A percentile compares a stretch with the other conserved stretches of the same genome.
phyloP scores from a whole-genome alignment of 2,329 filamentous ascomycete genomes.

The Bipolaris gigantea region DNA sequence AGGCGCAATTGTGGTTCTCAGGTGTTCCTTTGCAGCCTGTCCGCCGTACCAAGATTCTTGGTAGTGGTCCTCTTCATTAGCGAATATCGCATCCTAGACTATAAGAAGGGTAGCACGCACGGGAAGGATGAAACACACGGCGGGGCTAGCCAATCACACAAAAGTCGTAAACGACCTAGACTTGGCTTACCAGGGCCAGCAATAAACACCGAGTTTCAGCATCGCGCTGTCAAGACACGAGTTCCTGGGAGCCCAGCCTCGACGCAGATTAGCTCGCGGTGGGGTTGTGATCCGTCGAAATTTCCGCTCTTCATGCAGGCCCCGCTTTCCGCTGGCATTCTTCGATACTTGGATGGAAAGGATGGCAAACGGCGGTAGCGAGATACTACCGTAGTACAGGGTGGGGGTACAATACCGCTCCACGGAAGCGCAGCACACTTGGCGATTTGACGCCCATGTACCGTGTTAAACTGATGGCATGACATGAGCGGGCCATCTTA shows the following conservation, averaged over 20 bases:
- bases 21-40: background rate
- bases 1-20: background rate
- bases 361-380: too few species aligned
- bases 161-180: background rate
- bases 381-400: too few species aligned
- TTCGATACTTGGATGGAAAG: too few species aligned
- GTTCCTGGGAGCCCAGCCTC: background rate
- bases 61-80: conserved; percentile 1
- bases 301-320: background rate
- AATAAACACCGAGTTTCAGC: conserved; percentile 5
- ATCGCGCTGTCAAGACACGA: background rate
- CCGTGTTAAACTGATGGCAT: too few species aligned
- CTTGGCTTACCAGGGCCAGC: background rate
- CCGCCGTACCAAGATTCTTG: background rate
- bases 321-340: too few species aligned
- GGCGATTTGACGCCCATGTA: too few species aligned
- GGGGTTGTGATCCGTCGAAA: background rate
- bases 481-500: too few species aligned
- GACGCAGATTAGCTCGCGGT: background rate
- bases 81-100: background rate
- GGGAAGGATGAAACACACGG: background rate
- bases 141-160: background rate
- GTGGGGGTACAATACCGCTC: too few species aligned
- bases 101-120: background rate
- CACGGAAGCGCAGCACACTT: too few species aligned